Conservation (phyloP, 306 rosid genomes). For the Quercus dentata region DNA sequence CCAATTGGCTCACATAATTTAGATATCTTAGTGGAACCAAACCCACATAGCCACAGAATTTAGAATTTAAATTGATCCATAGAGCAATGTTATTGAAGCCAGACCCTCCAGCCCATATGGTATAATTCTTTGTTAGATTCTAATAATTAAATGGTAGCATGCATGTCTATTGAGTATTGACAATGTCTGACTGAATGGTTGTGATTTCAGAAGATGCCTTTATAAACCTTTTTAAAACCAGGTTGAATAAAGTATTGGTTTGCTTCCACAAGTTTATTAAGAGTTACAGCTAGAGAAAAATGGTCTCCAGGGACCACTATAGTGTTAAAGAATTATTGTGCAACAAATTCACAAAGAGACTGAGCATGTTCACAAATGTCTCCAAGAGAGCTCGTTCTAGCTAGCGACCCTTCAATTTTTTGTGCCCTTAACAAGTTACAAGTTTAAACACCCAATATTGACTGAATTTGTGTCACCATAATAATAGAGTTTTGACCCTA, state of each 20-base stretch:
- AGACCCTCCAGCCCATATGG: too few relatives aligned
- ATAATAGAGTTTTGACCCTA: background rate
- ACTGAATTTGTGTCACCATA: background rate
- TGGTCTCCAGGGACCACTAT: background rate
- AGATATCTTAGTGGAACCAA: slow-evolving; percentile 20
- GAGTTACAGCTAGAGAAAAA: background rate
- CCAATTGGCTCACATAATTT: slow-evolving; percentile 15
- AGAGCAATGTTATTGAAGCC: too few relatives aligned
- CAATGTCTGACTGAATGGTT: background rate
- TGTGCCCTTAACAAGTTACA: too few relatives aligned
- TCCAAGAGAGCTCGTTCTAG: background rate
- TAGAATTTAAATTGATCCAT: too few relatives aligned
- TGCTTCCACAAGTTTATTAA: background rate
- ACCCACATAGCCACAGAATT: background rate
- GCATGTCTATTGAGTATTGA: background rate
- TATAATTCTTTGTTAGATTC: too few relatives aligned
- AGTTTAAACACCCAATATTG: background rate
- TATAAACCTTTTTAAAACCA: background rate
- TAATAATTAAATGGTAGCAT: too few relatives aligned
- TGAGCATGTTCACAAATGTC: background rate
- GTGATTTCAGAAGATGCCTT: background rate
- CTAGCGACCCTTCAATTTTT: background rate
- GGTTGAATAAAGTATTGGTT: background rate
- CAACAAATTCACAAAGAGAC: background rate
- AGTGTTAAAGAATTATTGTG: background rate